Evolutionary conservation across 2,329 filamentous ascomycete genomes (phyloP), one percentile per base, ranked within the genome.

Genomic region (Botrytis deweyae): DNA sequence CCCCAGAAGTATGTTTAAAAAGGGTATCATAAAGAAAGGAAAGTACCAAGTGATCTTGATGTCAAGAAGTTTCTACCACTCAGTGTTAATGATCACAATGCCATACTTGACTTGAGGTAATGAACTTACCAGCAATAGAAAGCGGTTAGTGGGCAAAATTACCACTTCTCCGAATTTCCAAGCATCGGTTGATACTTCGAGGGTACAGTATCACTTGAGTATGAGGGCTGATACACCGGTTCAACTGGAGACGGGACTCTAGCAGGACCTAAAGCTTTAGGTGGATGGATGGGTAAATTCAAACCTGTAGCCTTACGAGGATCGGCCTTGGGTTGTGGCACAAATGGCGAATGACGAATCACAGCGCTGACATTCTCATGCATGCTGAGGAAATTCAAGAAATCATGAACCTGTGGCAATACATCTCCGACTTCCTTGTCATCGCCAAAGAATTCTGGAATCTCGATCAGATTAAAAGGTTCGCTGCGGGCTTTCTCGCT

Each of bases 401-500:
- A 91, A 76, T 90, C 87, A 78, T 90, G 88, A 2, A 91, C 88
- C 77, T 87, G 85, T 0, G 87, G 87, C 69, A 91, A 80, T 14
- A 91, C 84, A 62, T 79, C 76, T 9, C 76, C 76, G 0, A 76
- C 63, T 78, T 88, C 87, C 10, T 79, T 75, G 3, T 74, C 62
- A 52, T 85, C 74, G 20, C 87, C 88, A 3, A 82, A 81, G 80
- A 96, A 98, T 82, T 97, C 94, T 0, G 94, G 93, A 36, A 98
- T 87, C 76, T 90, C 85, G 16, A 98, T 83, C 36, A 96, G 86
- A 79, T 98, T 98, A 83, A 89, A 88, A 0, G 96, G 96, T 82
- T 99, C 93, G 72, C 88, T 91, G 40, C 89, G 86, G 0, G 91
- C 95, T 85, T 98, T 99, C 79, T 95, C 87, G 1, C 83, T 79